Evolutionary conservation across 495 filamentous ascomycete genomes (phyloP).

Genomic region (Penicillium canariense): DNA sequence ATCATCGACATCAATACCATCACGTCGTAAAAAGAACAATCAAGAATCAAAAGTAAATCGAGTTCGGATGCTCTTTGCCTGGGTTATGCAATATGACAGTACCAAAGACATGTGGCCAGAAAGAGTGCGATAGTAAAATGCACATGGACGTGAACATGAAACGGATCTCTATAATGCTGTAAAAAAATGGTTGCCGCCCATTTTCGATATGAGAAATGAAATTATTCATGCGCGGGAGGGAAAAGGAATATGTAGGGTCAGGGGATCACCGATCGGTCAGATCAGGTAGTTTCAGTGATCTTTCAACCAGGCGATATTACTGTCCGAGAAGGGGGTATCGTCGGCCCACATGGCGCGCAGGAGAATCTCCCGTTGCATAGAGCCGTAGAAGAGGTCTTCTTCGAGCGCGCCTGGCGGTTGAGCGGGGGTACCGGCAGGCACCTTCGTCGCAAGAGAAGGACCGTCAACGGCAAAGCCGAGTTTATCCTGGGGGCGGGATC

Average conservation of each 20-base stretch:
- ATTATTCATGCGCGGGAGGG: background rate
- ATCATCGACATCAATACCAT: constrained; percentile 14
- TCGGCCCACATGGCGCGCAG: constrained; percentile 34
- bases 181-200: constrained; percentile 1
- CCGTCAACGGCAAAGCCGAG: constrained; percentile 34
- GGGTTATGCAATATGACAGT: too few species aligned
- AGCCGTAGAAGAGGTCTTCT: constrained; percentile 40
- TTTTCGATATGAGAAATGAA: background rate
- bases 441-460: constrained; percentile 32
- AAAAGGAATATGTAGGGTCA: background rate
- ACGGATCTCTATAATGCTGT: background rate
- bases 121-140: background rate
- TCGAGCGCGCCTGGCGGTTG: constrained; percentile 10
- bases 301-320: constrained; percentile 31
- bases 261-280: too few species aligned
- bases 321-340: constrained; percentile 21
- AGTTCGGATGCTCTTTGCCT: background rate
- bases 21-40: constrained; percentile 17
- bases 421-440: constrained; percentile 23
- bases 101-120: background rate
- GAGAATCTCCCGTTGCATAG: constrained; percentile 31
- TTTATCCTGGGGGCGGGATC: constrained; percentile 24
- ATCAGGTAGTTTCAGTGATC: constrained; percentile 15
- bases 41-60: background rate
- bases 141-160: background rate